These are phyloP conservation scores for Aspergillus arachidicola DNA, from an alignment of 2,329 filamentous ascomycete genomes.

Conservation along the genomic window DNA sequence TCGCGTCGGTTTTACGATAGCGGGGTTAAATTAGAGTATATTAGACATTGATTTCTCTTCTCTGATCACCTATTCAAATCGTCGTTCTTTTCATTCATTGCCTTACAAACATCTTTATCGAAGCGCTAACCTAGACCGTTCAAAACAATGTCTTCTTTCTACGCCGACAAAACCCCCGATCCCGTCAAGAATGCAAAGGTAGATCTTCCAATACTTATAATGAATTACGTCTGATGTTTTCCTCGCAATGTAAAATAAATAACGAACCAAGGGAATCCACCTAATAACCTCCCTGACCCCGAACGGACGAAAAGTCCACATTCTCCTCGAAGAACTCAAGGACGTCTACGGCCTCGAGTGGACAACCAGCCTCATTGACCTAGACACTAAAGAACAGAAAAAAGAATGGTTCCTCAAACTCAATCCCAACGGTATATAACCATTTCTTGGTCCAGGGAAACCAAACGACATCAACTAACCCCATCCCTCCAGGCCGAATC, in stretches of 20 bases:
- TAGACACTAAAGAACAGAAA: neutral
- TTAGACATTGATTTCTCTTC: too few relatives aligned
- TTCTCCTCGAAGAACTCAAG: constrained; percentile 5
- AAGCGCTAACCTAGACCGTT: too few relatives aligned
- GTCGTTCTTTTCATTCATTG: too few relatives aligned
- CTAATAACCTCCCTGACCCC: constrained; percentile 3
- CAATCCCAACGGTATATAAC: neutral
- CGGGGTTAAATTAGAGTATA: too few relatives aligned
- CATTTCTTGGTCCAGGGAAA: neutral
- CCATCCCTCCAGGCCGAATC: neutral
- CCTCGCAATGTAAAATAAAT: neutral
- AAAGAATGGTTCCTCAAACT: neutral
- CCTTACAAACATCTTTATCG: too few relatives aligned
- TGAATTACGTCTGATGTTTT: too few relatives aligned
- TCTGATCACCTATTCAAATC: too few relatives aligned
- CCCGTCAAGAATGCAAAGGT: too few relatives aligned
- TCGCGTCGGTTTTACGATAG: too few relatives aligned
- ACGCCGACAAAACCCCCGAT: too few relatives aligned
- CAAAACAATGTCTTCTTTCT: too few relatives aligned
- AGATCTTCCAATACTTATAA: too few relatives aligned
- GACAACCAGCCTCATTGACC: neutral
- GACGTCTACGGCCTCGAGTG: neutral
- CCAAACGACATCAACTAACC: neutral
- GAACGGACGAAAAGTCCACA: constrained; percentile 5
- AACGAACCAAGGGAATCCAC: neutral